A percentile compares a stretch with the other conserved stretches of the same genome.
Evolutionary conservation across 106 monocot genomes (phyloP).

Genomic region (Xerophyta viscosa): DNA sequence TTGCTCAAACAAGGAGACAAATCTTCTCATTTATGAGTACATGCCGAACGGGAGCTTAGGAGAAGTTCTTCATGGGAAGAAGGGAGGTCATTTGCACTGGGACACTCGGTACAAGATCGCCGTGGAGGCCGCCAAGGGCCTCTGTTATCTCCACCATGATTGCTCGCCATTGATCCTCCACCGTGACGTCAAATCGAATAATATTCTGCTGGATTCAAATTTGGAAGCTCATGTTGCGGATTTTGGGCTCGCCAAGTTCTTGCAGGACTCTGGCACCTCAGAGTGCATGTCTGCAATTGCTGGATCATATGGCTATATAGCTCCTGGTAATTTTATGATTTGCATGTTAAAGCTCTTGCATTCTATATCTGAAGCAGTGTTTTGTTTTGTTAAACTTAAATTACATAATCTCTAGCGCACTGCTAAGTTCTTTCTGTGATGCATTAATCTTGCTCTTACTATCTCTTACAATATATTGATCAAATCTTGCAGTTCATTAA

Average conservation of each 20-base stretch:
- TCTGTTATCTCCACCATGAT: slow-evolving; percentile 89
- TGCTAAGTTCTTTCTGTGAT: no score
- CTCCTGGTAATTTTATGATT: slow-evolving; percentile 44
- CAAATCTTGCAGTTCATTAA: no score
- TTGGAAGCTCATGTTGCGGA: slow-evolving; percentile 72
- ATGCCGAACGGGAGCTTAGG: slow-evolving; percentile 89
- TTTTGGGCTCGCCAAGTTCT: slow-evolving; percentile 78
- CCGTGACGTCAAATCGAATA: slow-evolving; percentile 87
- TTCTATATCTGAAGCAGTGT: no score
- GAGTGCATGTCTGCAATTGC: slow-evolving; percentile 97
- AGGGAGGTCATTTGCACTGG: slow-evolving; percentile 74
- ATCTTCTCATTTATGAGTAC: slow-evolving; percentile 84
- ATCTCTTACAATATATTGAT: no score
- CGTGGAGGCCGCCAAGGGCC: slow-evolving; percentile 73
- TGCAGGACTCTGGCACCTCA: slow-evolving; percentile 69
- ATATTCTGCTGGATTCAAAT: slow-evolving; percentile 72
- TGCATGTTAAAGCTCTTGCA: no score
- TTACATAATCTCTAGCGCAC: no score
- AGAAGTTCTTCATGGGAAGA: slow-evolving; percentile 83
- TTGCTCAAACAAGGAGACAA: slow-evolving; percentile 72
- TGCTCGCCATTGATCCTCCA: slow-evolving; percentile 86
- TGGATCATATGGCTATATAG: slow-evolving; percentile 92
- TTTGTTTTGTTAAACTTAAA: no score
- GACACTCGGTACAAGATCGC: slow-evolving; percentile 79
- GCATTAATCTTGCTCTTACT: no score